Base-by-base conservation (phyloP, 257 asterid genomes). In the Solanum habrochaites region DNA sequence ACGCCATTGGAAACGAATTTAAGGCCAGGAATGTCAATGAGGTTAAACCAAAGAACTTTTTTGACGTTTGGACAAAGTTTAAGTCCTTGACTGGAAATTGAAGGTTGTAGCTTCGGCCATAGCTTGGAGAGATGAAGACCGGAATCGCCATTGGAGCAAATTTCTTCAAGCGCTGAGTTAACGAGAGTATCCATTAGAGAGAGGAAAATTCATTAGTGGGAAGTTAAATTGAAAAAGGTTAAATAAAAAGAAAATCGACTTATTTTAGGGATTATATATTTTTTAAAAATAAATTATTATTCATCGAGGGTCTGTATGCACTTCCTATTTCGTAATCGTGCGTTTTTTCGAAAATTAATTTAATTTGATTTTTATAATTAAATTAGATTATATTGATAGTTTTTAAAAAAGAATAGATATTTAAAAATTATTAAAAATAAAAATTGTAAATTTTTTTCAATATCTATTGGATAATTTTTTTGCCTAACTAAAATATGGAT, bases 1-100 rank as follows among this genome's bases (percentile, higher is more conserved):
- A 87, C 86, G n/a, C 91, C 92, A 47, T 75, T 35, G 7, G 91
- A 89, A 87, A 83, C 92, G 86, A 94, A 91, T 80, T 89, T 89
- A 72, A 94, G 95, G 86, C 94, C 94, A 10, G 97, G 97, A 43
- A 94, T 89, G 86, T 89, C 90, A 52, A 91, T 88, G 82, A 97
- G 94, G 88, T 94, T 94, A 88, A 92, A 90, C 98, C 98, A 95
- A 0, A 95, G 35, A 37, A 93, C 92, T 78, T 92, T 94, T 92
- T 97, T 97, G 90, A 95, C 93, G 85, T 80, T 85, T 43, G 93
- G 95, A 85, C 96, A 90, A 72, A 94, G 90, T 14, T 93, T 89
- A 56, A 95, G 89, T 45, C 96, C 94, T 18, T 85, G 74, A 82
- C 88, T 82, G 71, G 91, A 88, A 86, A 94, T 91, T 47, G 92